phyloP scores from a whole-genome alignment of 2,329 filamentous ascomycete genomes.

The Calonectria pteridis region DNA sequence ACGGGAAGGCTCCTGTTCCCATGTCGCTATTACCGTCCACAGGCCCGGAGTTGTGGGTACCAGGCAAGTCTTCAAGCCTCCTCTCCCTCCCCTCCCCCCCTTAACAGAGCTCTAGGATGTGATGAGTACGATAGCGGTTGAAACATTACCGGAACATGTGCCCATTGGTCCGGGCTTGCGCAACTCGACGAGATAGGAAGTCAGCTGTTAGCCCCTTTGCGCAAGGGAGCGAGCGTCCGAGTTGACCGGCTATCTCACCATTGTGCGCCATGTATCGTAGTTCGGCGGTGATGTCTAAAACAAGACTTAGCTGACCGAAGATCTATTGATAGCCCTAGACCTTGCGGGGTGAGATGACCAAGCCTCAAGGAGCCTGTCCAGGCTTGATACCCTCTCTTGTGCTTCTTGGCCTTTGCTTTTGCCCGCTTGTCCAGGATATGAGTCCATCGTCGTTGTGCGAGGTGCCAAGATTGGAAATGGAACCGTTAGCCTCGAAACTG shows the following conservation, averaged over 20 bases:
- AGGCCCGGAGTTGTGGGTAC: not conserved
- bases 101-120: slow-evolving; percentile 4
- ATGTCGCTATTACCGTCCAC: not conserved
- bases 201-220: not conserved
- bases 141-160: not conserved
- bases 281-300: slow-evolving; percentile 20
- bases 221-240: not conserved
- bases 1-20: slow-evolving; percentile 7
- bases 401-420: not conserved
- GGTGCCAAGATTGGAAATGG: not conserved
- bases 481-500: not conserved
- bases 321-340: slow-evolving; percentile 22
- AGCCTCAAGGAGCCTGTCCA: not conserved
- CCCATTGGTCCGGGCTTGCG: slow-evolving; percentile 3
- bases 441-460: not conserved
- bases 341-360: slow-evolving; percentile 20
- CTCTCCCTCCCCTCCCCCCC: not conserved
- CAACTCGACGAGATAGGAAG: slow-evolving; percentile 12
- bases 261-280: not conserved
- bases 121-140: not conserved
- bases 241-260: not conserved
- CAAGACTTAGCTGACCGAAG: slow-evolving; percentile 17
- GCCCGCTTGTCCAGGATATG: not conserved
- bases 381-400: not conserved
- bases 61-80: not conserved